Evolutionary conservation across 2,329 filamentous ascomycete genomes (phyloP).

Genomic region (Trichoderma koningiopsis): DNA sequence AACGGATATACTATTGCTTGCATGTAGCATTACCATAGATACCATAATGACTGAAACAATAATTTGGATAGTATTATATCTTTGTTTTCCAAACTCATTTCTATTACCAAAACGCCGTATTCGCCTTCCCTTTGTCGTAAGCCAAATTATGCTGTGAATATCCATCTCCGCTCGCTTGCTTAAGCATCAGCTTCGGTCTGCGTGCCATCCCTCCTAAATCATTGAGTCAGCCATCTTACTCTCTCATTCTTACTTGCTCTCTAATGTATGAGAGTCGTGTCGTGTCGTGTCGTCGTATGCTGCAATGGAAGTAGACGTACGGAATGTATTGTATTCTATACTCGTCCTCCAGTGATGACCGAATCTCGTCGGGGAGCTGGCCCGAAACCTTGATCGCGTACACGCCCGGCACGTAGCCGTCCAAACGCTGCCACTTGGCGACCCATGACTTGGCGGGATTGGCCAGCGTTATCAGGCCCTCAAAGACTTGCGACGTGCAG

Average conservation of each 20-base stretch:
- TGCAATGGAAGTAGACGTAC: slow-evolving; percentile 46
- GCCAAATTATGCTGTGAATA: slow-evolving; percentile 23
- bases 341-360: slow-evolving; percentile 63
- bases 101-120: slow-evolving; percentile 37
- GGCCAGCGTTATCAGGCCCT: slow-evolving; percentile 83
- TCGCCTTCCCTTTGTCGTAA: slow-evolving; percentile 36
- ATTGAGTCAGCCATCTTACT: slow-evolving; percentile 30
- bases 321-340: slow-evolving; percentile 67
- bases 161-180: neutral
- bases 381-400: slow-evolving; percentile 96
- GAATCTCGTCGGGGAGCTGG: slow-evolving; percentile 68
- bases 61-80: neutral
- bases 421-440: slow-evolving; percentile 91
- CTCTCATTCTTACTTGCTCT: neutral
- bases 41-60: slow-evolving; percentile 24
- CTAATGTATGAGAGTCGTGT: neutral
- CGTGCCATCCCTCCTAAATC: slow-evolving; percentile 56
- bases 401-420: slow-evolving; percentile 82
- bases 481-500: slow-evolving; percentile 95
- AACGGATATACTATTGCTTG: slow-evolving; percentile 2
- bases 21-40: slow-evolving; percentile 21
- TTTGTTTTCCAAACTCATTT: slow-evolving; percentile 1
- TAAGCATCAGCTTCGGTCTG: slow-evolving; percentile 52
- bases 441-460: slow-evolving; percentile 90
- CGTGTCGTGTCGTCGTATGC: slow-evolving; percentile 16